Conservation (phyloP, 163 green algal species). For the Chlamydomonas reinhardtii region DNA sequence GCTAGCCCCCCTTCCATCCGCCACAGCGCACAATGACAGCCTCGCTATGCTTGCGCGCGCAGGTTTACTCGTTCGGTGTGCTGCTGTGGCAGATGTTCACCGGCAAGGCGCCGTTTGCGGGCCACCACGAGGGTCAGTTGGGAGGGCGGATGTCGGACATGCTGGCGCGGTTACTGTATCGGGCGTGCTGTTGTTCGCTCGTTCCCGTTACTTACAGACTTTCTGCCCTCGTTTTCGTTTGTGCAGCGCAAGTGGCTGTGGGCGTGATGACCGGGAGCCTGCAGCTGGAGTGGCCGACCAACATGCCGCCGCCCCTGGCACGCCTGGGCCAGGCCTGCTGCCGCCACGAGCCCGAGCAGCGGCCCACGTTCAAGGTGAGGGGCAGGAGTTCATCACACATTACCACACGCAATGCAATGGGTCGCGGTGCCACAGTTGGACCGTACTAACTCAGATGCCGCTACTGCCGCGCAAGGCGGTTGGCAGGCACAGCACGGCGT, state of each 20-base stretch:
- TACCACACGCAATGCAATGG: too few species aligned
- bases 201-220: neutral
- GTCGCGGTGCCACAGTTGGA: too few species aligned
- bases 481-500: too few species aligned
- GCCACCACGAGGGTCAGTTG: constrained; percentile 34
- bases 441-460: too few species aligned
- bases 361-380: constrained; percentile 22
- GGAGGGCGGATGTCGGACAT: too few species aligned
- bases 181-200: neutral
- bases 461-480: too few species aligned
- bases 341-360: neutral
- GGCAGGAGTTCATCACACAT: too few species aligned
- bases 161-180: too few species aligned
- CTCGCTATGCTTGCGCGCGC: too few species aligned
- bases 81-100: constrained; percentile 69
- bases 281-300: constrained; percentile 34
- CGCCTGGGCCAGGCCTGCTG: neutral
- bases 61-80: constrained; percentile 69
- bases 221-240: too few species aligned
- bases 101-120: constrained; percentile 58
- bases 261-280: constrained; percentile 39
- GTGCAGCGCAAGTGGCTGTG: constrained; percentile 45
- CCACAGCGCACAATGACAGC: too few species aligned
- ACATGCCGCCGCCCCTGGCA: constrained; percentile 6
- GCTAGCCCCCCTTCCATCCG: too few species aligned